These are phyloP conservation scores for Pichia sp. DNA, from an alignment of 1,139 yeast species.

Conservation along the genomic window DNA sequence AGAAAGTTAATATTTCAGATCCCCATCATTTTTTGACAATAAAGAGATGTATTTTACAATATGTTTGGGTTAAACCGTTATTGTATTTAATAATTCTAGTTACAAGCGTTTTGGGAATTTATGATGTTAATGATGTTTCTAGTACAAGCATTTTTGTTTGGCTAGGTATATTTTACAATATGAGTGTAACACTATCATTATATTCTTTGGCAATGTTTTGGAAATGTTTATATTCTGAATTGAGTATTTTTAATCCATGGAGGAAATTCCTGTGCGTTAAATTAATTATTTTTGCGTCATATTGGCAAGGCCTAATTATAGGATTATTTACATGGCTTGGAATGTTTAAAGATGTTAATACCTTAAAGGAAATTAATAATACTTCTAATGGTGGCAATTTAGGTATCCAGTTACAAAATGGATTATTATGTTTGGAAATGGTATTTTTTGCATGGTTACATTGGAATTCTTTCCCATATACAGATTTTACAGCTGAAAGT, in stretches of 20 bases:
- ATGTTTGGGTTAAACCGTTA: slow-evolving; percentile 90
- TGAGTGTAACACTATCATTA: slow-evolving; percentile 73
- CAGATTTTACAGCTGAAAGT: slow-evolving; percentile 55
- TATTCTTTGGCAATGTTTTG: slow-evolving; percentile 88
- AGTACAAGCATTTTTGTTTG: slow-evolving; percentile 51
- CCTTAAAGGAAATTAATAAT: not conserved
- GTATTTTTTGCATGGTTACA: slow-evolving; percentile 84
- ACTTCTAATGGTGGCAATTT: slow-evolving; percentile 37
- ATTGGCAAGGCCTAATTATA: slow-evolving; percentile 87
- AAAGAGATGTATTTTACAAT: slow-evolving; percentile 84
- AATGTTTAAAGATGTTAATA: slow-evolving; percentile 34
- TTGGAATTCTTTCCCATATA: slow-evolving; percentile 76
- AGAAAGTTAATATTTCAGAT: slow-evolving; percentile 75
- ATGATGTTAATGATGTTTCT: slow-evolving; percentile 47
- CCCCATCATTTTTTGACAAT: slow-evolving; percentile 71
- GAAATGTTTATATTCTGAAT: slow-evolving; percentile 75
- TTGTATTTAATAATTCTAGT: slow-evolving; percentile 54
- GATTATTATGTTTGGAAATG: slow-evolving; percentile 76
- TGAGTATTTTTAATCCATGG: slow-evolving; percentile 78
- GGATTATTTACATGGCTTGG: slow-evolving; percentile 56
- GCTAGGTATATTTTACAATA: slow-evolving; percentile 66
- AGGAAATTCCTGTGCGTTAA: slow-evolving; percentile 92
- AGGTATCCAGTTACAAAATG: slow-evolving; percentile 47
- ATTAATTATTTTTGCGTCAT: slow-evolving; percentile 88
- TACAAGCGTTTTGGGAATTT: slow-evolving; percentile 45